A percentile compares a stretch with the other conserved stretches of the same genome.
These are phyloP conservation scores for Carnegiea gigantea DNA, from an alignment of 179 eudicot genomes.

Conservation along the genomic window DNA sequence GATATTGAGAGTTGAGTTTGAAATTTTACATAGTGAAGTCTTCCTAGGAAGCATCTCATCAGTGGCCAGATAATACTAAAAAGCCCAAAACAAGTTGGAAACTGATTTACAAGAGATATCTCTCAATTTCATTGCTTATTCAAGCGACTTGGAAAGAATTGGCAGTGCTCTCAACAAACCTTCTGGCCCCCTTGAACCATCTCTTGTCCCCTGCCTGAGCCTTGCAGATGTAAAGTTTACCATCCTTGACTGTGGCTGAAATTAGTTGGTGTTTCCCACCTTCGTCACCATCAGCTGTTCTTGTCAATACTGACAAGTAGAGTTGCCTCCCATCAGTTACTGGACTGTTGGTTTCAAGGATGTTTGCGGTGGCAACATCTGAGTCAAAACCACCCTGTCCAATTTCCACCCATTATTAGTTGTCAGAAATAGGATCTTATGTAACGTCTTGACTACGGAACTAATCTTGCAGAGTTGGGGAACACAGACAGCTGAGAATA, in stretches of 20 bases:
- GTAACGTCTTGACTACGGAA: too few relatives aligned
- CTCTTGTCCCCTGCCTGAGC: constrained; percentile 99
- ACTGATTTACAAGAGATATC: constrained; percentile 35
- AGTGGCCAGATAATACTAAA: constrained; percentile 24
- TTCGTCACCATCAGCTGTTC: constrained; percentile 97
- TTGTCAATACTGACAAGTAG: constrained; percentile 82
- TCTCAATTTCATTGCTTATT: constrained; percentile 22
- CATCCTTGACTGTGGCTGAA: constrained; percentile 74
- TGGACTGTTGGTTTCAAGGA: constrained; percentile 62
- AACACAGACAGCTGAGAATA: too few relatives aligned
- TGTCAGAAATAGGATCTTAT: neutral
- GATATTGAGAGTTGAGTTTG: neutral
- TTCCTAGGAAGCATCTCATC: constrained; percentile 23
- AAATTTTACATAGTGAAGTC: constrained; percentile 22
- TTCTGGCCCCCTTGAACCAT: constrained; percentile 97
- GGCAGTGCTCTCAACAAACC: constrained; percentile 77
- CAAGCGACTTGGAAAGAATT: constrained; percentile 86
- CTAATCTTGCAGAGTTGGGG: too few relatives aligned
- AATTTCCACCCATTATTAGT: constrained; percentile 11
- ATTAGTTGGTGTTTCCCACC: constrained; percentile 96
- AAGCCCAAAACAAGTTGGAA: constrained; percentile 23
- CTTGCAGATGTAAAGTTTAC: constrained; percentile 96
- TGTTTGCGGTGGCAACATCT: constrained; percentile 74
- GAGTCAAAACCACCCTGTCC: constrained; percentile 87
- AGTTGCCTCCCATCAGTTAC: constrained; percentile 60